Percentiles rank a stretch among this genome's conserved stretches.
These are phyloP conservation scores for Diospyros lotus DNA, from an alignment of 148 eudicot genomes.

Conservation along the genomic window DNA sequence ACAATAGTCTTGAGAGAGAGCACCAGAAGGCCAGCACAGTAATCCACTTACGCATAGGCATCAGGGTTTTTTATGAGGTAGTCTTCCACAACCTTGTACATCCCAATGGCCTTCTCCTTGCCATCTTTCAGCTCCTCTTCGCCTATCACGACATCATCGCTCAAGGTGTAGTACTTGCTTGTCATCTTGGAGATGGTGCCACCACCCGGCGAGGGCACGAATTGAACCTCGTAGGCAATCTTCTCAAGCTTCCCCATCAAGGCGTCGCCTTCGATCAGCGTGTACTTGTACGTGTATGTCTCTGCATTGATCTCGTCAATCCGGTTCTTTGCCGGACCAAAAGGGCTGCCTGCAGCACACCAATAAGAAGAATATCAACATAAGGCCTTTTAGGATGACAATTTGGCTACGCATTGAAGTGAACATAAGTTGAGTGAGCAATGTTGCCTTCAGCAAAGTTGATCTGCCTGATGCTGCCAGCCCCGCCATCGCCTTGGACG, in stretches of 20 bases:
- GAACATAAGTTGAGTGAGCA: background rate
- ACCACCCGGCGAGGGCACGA: slow-evolving; percentile 8
- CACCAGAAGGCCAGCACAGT: too few species aligned
- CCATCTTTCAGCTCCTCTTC: slow-evolving; percentile 17
- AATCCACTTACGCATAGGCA: slow-evolving; percentile 15
- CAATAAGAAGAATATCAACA: background rate
- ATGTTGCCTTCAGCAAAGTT: slow-evolving; percentile 23
- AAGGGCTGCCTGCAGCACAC: background rate
- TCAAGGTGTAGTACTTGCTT: background rate
- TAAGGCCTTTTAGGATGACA: background rate
- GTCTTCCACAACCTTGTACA: slow-evolving; percentile 19
- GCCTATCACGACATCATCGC: slow-evolving; percentile 1
- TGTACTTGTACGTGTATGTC: slow-evolving; percentile 10
- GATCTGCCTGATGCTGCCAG: slow-evolving; percentile 25
- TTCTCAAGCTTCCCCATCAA: slow-evolving; percentile 7
- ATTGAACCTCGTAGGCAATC: slow-evolving; percentile 9
- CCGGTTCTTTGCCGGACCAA: background rate
- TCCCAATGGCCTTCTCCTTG: background rate
- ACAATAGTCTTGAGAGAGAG: too few species aligned
- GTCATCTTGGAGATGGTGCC: slow-evolving; percentile 11
- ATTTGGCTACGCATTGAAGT: background rate
- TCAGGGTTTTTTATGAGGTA: slow-evolving; percentile 18
- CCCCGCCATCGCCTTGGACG: slow-evolving; percentile 24
- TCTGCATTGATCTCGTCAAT: slow-evolving; percentile 15
- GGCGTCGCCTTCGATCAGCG: slow-evolving; percentile 7